Evolutionary conservation across 2,329 filamentous ascomycete genomes (phyloP), one percentile per base, ranked within the genome.

Genomic region (Rasamsonia emersonii): DNA sequence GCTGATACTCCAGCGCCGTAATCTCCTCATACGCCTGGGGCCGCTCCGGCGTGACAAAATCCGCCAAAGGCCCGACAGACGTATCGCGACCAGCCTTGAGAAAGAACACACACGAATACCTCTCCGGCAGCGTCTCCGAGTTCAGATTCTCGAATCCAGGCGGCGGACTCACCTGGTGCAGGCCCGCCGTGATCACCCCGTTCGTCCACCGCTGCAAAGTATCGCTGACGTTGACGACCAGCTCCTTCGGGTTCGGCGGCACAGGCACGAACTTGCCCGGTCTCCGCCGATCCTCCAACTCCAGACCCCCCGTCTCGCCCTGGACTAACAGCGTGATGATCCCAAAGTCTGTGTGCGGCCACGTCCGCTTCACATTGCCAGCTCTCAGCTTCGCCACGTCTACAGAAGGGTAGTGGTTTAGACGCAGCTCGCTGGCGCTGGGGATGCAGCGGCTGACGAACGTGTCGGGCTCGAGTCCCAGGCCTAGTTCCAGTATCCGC

Each of bases 201-300:
- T 62, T 62, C 2, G 60, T 61, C 44, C 54, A 44, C 0, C 61
- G 51, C 42, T 64, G 51, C 2, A 67, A 37, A 0, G 48, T 61
- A 30, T 66, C 61, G 4, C 57, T 50, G 9, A 62, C 55, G 41
- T 63, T 64, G 30, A 66, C 47, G 16, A 63, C 49, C 5, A 66
- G 50, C 15, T 49, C 50, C 1, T 37, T 31, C 6, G 27, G 33
- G 5, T 23, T 30, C 2, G 27, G 18, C 2, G 27, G 28, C 6
- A 47, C 24, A 3, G 32, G 38, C 14, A 45, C 19, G 30, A 47
- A 50, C 6, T 26, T 32, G 7, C 36, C 41, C 1, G 44, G 46
- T 20, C 54, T 44, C 5, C 30, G 29, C 8, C 43, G 46, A 32
- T 56, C 46, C 32, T 58, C 45, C 5, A 58, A 44, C 40, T 64